Evolutionary conservation across 768 basidiomycete genomes (phyloP).

Genomic region (Leucocoprinus leucothites): DNA sequence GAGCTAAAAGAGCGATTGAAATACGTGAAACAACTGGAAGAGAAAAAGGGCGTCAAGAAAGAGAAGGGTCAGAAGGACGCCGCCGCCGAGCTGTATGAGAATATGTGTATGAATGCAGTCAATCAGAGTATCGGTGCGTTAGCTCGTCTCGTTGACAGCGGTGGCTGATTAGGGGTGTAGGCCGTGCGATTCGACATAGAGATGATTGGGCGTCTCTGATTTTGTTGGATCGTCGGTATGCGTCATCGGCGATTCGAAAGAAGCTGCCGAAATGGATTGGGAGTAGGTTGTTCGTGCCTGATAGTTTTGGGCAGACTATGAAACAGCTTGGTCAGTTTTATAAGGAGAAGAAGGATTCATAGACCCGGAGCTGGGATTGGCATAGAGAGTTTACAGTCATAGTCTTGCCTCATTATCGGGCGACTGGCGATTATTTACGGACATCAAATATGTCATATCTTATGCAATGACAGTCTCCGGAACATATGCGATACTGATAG

Average conservation of each 20-base stretch:
- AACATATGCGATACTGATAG: no score
- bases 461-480: background rate
- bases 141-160: background rate
- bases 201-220: conserved; percentile 91
- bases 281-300: conserved; percentile 49
- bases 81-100: conserved; percentile 83
- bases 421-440: background rate
- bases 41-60: conserved; percentile 31
- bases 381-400: no score
- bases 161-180: conserved; percentile 33
- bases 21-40: conserved; percentile 70
- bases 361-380: no score
- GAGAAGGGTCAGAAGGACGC: conserved; percentile 54
- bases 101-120: conserved; percentile 90
- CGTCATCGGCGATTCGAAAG: conserved; percentile 56
- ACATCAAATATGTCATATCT: background rate
- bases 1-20: conserved; percentile 91
- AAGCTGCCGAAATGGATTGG: conserved; percentile 96
- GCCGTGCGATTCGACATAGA: conserved; percentile 89
- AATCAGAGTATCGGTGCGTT: conserved; percentile 93
- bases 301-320: conserved; percentile 71
- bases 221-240: conserved; percentile 83
- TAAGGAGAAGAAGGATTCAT: conserved; percentile 50
- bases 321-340: conserved; percentile 70
- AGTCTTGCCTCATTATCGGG: no score